These are phyloP conservation scores for Fusarium concolor DNA, from an alignment of 2,329 filamentous ascomycete genomes.

Conservation along the genomic window DNA sequence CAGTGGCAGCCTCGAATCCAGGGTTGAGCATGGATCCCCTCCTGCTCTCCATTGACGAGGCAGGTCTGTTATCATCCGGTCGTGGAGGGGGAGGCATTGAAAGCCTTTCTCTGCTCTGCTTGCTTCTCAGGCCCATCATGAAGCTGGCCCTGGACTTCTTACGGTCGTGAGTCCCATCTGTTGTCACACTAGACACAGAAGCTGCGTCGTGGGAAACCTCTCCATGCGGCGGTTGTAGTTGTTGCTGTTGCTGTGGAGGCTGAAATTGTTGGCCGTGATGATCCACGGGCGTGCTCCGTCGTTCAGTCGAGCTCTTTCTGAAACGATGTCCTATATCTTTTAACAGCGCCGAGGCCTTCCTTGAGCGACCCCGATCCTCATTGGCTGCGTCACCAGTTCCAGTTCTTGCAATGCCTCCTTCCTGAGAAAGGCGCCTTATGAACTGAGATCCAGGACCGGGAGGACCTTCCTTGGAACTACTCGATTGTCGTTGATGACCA, in stretches of 20 bases:
- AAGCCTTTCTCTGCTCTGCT: slow-evolving; percentile 29
- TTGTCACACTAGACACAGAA: slow-evolving; percentile 56
- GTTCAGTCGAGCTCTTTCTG: slow-evolving; percentile 50
- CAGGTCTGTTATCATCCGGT: slow-evolving; percentile 31
- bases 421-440: slow-evolving; percentile 23
- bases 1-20: slow-evolving; percentile 37
- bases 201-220: slow-evolving; percentile 51
- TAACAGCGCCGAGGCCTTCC: slow-evolving; percentile 60
- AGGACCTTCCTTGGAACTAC: slow-evolving; percentile 21
- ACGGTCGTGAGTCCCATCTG: slow-evolving; percentile 53
- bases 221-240: slow-evolving; percentile 9
- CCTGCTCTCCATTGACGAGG: slow-evolving; percentile 48
- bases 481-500: slow-evolving; percentile 36
- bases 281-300: slow-evolving; percentile 46
- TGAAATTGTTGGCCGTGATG: slow-evolving; percentile 26
- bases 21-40: slow-evolving; percentile 56
- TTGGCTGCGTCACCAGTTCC: slow-evolving; percentile 8
- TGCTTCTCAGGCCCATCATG: slow-evolving; percentile 48
- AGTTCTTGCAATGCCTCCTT: slow-evolving; percentile 51
- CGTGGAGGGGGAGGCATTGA: slow-evolving; percentile 33
- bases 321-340: slow-evolving; percentile 63
- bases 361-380: slow-evolving; percentile 53
- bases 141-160: slow-evolving; percentile 56
- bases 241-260: slow-evolving; percentile 11
- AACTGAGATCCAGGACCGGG: slow-evolving; percentile 30